These are phyloP conservation scores for Lavandula angustifolia DNA, from an alignment of 257 asterid genomes.

Conservation along the genomic window DNA sequence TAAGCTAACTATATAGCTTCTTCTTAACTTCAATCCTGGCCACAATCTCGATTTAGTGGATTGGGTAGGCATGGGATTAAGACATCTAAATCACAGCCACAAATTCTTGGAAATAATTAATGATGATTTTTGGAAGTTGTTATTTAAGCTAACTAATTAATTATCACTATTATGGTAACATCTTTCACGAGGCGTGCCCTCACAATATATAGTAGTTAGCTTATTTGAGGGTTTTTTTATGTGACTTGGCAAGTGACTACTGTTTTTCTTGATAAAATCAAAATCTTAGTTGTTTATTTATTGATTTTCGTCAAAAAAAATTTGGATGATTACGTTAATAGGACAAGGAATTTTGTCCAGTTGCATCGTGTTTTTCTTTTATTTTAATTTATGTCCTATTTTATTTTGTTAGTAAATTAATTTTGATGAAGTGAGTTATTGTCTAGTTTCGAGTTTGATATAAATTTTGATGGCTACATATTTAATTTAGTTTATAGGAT, in stretches of 20 bases:
- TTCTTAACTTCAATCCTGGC: constrained; percentile 15
- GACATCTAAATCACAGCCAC: constrained; percentile 27
- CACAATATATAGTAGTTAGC: constrained; percentile 17
- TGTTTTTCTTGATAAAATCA: constrained; percentile 6
- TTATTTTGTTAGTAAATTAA: no score
- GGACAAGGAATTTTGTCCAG: no score
- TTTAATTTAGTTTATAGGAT: no score
- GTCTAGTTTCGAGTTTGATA: no score
- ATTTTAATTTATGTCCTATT: no score
- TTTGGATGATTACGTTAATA: no score
- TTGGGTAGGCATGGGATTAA: constrained; percentile 33
- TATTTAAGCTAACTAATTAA: constrained; percentile 15
- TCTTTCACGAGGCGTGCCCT: constrained; percentile 30
- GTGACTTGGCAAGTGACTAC: constrained; percentile 26
- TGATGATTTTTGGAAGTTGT: constrained; percentile 28
- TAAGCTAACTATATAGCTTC: constrained; percentile 14
- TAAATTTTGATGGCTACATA: no score
- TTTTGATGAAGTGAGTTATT: no score
- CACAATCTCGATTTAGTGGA: constrained; percentile 30
- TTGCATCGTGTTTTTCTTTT: no score
- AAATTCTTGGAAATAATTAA: constrained; percentile 18
- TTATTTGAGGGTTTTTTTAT: constrained; percentile 17
- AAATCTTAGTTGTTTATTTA: no score
- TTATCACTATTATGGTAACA: constrained; percentile 34
- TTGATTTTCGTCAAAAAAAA: no score